Percentiles rank a stretch among this genome's conserved stretches.
phyloP scores from a whole-genome alignment of 805 yeast genomes.

The Brettanomyces naardenensis region DNA sequence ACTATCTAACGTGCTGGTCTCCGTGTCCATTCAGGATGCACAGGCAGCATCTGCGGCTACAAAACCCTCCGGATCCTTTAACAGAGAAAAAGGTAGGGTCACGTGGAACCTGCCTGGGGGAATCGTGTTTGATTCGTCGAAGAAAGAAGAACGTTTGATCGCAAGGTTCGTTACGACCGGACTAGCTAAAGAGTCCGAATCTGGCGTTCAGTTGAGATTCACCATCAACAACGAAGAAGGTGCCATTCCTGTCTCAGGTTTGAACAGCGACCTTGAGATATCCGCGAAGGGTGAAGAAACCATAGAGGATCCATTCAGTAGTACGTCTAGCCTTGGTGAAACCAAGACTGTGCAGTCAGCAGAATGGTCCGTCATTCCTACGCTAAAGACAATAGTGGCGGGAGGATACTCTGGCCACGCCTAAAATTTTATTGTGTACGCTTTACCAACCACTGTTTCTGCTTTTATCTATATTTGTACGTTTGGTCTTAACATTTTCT shows the following conservation, averaged over 20 bases:
- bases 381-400: slow-evolving; percentile 38
- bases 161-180: slow-evolving; percentile 82
- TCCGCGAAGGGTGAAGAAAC: slow-evolving; percentile 18
- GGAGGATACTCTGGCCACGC: slow-evolving; percentile 41
- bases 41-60: slow-evolving; percentile 70
- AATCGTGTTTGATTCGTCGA: slow-evolving; percentile 26
- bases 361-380: slow-evolving; percentile 33
- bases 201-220: slow-evolving; percentile 69
- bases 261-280: slow-evolving; percentile 30
- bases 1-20: slow-evolving; percentile 52
- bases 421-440: slow-evolving; percentile 7
- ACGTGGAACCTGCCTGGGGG: slow-evolving; percentile 65
- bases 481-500: no score
- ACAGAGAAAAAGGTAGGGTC: slow-evolving; percentile 75
- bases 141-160: slow-evolving; percentile 58
- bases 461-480: slow-evolving; percentile 1
- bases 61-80: slow-evolving; percentile 88
- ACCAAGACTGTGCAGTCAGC: neutral
- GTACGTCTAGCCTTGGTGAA: slow-evolving; percentile 11
- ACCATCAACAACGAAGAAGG: slow-evolving; percentile 36
- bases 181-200: slow-evolving; percentile 58
- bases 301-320: slow-evolving; percentile 29
- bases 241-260: slow-evolving; percentile 34
- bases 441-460: slow-evolving; percentile 1
- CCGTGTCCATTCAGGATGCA: slow-evolving; percentile 57